Base-by-base conservation (phyloP, 805 yeast species). In the Sungouiozyma intestinalis region DNA sequence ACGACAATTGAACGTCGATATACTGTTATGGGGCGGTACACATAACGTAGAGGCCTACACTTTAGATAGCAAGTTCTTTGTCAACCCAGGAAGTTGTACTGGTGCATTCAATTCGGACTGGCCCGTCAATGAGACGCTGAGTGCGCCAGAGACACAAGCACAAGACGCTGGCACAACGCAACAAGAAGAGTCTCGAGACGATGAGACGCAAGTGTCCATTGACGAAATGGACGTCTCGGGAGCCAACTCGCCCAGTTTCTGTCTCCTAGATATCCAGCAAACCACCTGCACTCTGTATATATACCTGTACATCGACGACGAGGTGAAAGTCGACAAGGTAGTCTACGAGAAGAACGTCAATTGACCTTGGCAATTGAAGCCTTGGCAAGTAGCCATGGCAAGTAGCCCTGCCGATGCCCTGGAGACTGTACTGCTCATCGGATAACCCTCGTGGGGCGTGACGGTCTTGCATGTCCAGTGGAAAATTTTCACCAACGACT, bases 1-100 rank as follows among this genome's bases (percentile, higher is more conserved):
- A 1, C 72, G 98, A 46, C 86, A 86, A 63, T 71, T 88, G 70
- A 94, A 88, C 58, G 97, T 85, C 33, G 97, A 92, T 61, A 74
- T 92, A 4, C 67, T 92, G 49, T 69, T 92, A 13, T 86, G 92
- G 83, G 97, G 97, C 13, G 95, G 95, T 0, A 82, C 95, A 2
- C 95, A 86, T 58, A 76, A 78, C 49, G 94, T 86, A 3, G 97
- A 90, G 57, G 96, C 97, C 0, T 90, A 87, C 55, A 84, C 92
- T 8, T 66, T 88, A 44, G 97, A 87, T 49, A 94, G 94, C 17
- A 85, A 85, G 62, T 85, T 88, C 60, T 92, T 92, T 55, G 73
- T 92, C n/a, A 90, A 85, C 59, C 97, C 98, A 0, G 98, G 98
- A 0, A 82, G 94, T 57, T 94, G 94, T 35, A 88, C 97, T 0